Conservation (phyloP, 2,329 filamentous ascomycete genomes). For the Neospermospora avenae region DNA sequence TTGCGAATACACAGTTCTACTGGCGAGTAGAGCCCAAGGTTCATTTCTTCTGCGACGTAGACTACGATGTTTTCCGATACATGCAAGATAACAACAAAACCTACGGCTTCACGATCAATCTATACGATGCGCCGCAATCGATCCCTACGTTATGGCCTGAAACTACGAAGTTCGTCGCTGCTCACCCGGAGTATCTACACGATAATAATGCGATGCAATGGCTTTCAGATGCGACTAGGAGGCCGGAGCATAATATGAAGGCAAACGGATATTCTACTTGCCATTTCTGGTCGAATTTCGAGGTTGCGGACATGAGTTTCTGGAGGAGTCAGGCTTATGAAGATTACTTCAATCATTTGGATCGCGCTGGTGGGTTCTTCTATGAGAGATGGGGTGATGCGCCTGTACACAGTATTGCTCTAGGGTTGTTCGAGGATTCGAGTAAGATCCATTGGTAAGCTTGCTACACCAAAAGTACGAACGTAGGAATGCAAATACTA, state of each 20-base stretch:
- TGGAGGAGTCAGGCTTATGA: constrained; percentile 89
- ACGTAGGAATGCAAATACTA: neutral
- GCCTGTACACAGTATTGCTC: constrained; percentile 89
- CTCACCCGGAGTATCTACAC: constrained; percentile 77
- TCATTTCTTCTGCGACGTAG: constrained; percentile 97
- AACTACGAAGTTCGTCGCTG: constrained; percentile 82
- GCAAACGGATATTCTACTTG: constrained; percentile 96
- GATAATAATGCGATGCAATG: constrained; percentile 83
- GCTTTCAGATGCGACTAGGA: constrained; percentile 73
- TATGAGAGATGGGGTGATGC: constrained; percentile 99
- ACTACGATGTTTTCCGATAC: constrained; percentile 97
- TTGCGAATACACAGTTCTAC: constrained; percentile 82
- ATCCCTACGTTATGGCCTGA: constrained; percentile 94
- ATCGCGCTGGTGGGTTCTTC: constrained; percentile 93
- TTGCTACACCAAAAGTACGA: neutral
- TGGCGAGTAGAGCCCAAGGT: constrained; percentile 99
- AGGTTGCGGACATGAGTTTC: constrained; percentile 90
- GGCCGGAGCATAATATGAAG: constrained; percentile 74
- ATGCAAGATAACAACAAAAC: constrained; percentile 99
- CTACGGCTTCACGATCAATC: constrained; percentile 96
- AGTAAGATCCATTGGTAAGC: constrained; percentile 87
- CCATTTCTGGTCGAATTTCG: constrained; percentile 99
- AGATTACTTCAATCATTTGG: constrained; percentile 94
- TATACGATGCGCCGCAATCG: constrained; percentile 87
- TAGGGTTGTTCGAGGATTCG: constrained; percentile 88